Conservation (phyloP, 306 rosid genomes). For the Castanopsis chinensis region DNA sequence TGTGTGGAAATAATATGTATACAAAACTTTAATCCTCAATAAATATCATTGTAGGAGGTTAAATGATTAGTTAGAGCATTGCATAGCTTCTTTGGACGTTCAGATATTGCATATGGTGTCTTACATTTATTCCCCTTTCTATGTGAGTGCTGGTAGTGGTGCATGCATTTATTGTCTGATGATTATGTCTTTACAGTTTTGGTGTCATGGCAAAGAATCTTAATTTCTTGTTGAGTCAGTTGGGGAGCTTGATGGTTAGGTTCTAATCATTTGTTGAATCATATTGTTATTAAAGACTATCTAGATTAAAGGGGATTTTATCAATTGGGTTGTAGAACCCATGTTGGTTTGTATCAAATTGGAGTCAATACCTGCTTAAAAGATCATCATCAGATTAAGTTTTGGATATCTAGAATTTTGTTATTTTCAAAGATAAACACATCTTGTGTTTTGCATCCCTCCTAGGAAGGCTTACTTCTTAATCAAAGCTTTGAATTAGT, state of each 20-base stretch:
- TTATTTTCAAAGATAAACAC: not conserved
- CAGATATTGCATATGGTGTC: not conserved
- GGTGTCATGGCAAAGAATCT: not conserved
- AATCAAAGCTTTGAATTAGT: conserved; percentile 3
- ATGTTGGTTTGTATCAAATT: not conserved
- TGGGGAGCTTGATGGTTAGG: not conserved
- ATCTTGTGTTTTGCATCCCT: not conserved
- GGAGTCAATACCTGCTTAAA: not conserved
- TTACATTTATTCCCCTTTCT: not conserved
- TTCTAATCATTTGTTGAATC: not conserved
- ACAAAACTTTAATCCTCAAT: not conserved
- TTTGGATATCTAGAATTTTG: not conserved
- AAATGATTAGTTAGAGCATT: not conserved
- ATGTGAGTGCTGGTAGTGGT: not conserved
- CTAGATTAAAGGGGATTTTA: not conserved
- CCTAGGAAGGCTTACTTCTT: not conserved
- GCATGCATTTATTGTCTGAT: not conserved
- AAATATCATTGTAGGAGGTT: not conserved
- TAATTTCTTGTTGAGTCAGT: not conserved
- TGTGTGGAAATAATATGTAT: too few relatives aligned
- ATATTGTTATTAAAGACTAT: not conserved
- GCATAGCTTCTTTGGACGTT: not conserved
- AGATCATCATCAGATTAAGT: not conserved
- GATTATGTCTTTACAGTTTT: not conserved
- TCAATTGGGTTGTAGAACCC: not conserved